These are phyloP conservation scores for Zygnema circumcarinatum DNA, from an alignment of 139 green algal species.

Conservation along the genomic window DNA sequence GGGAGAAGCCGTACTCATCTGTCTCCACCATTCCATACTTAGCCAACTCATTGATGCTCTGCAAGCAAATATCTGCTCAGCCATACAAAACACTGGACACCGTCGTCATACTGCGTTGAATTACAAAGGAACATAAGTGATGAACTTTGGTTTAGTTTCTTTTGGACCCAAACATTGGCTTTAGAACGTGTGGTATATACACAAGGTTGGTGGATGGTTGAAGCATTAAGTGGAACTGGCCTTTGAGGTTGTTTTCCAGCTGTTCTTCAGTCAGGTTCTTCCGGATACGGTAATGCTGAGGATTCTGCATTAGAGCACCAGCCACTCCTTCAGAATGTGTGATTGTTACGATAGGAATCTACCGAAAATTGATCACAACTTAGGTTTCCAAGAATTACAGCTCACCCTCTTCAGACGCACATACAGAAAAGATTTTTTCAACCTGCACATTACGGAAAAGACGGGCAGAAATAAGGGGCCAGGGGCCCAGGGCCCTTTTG, in stretches of 20 bases:
- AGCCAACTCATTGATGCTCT: conserved; percentile 42
- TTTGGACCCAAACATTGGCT: no score
- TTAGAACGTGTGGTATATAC: no score
- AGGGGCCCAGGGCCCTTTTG: no score
- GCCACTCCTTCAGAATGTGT: no score
- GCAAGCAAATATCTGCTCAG: conserved; percentile 49
- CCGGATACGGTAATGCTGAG: conserved; percentile 39
- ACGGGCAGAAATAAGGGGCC: no score
- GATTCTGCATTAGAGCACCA: conserved; percentile 58
- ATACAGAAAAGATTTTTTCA: conserved; percentile 60
- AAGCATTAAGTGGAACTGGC: no score
- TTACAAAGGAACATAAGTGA: not conserved
- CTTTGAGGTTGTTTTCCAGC: conserved; percentile 56
- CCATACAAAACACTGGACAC: not conserved
- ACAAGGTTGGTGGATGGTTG: no score
- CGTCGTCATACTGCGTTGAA: not conserved
- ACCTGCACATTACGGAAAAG: conserved; percentile 25
- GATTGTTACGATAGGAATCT: no score
- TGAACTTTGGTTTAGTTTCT: no score
- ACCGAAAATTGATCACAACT: no score
- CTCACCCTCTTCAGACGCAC: conserved; percentile 56
- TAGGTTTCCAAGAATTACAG: no score
- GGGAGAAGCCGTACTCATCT: conserved; percentile 51
- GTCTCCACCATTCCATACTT: conserved; percentile 48
- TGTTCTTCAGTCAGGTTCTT: conserved; percentile 44